These are phyloP conservation scores for Bjerkandera adusta DNA, from an alignment of 1,284 basidiomycete genomes.

Conservation along the genomic window DNA sequence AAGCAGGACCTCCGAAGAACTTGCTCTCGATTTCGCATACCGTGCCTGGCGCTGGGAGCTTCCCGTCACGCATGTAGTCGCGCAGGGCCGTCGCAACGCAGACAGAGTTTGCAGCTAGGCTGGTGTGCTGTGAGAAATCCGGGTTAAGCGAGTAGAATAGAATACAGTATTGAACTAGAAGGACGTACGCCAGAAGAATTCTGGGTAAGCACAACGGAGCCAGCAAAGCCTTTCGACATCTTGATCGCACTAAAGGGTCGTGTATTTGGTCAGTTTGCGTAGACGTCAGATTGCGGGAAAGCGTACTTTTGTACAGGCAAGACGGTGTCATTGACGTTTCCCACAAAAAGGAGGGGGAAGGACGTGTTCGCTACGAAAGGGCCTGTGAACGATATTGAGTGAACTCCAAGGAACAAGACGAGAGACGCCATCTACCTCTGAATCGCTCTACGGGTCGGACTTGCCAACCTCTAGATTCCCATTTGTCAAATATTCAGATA, in stretches of 20 bases:
- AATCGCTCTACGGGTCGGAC: slow-evolving; percentile 12
- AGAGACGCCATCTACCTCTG: slow-evolving; percentile 11
- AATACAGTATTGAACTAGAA: too few species aligned
- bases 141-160: too few species aligned
- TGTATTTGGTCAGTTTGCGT: too few species aligned
- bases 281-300: too few species aligned
- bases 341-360: slow-evolving; percentile 16
- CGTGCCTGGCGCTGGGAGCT: slow-evolving; percentile 8
- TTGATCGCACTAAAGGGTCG: too few species aligned
- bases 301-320: slow-evolving; percentile 5
- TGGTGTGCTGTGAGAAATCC: slow-evolving; percentile 1
- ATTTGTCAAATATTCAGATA: neutral
- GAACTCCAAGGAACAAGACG: neutral
- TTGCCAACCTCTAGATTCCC: slow-evolving; percentile 14
- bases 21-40: slow-evolving; percentile 6
- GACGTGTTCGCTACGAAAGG: slow-evolving; percentile 15
- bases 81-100: slow-evolving; percentile 12
- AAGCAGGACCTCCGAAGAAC: slow-evolving; percentile 7
- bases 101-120: slow-evolving; percentile 4
- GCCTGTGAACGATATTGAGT: slow-evolving; percentile 7
- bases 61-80: slow-evolving; percentile 11
- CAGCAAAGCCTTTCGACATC: neutral
- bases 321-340: slow-evolving; percentile 16
- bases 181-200: slow-evolving; percentile 18
- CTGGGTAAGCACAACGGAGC: slow-evolving; percentile 20